These are phyloP conservation scores for Nothomitra cinnamomea DNA, from an alignment of 2,329 filamentous ascomycete genomes.

Conservation along the genomic window DNA sequence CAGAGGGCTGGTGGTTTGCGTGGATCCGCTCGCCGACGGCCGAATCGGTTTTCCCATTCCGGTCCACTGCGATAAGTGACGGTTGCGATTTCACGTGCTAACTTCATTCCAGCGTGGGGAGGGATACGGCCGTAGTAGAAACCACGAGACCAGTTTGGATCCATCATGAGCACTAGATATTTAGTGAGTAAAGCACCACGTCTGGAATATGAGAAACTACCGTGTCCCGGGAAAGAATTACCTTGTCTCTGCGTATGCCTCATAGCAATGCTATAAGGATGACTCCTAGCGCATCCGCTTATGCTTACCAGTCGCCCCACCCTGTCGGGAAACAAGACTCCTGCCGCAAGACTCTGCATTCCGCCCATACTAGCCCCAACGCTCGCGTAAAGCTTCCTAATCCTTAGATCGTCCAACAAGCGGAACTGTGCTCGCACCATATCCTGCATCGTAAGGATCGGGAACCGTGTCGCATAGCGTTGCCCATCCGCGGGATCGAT, in stretches of 20 bases:
- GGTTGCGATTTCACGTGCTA: constrained; percentile 90
- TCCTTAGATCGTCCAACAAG: constrained; percentile 61
- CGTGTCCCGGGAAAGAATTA: constrained; percentile 10
- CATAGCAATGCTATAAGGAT: constrained; percentile 98
- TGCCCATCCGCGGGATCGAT: constrained; percentile 77
- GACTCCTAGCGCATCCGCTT: constrained; percentile 81
- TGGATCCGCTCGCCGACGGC: constrained; percentile 68
- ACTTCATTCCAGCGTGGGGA: constrained; percentile 93
- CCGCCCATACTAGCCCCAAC: constrained; percentile 97
- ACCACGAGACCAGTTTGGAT: constrained; percentile 88
- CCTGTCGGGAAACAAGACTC: constrained; percentile 64
- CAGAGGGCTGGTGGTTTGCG: constrained; percentile 82
- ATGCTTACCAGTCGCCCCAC: constrained; percentile 75
- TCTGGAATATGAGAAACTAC: background rate
- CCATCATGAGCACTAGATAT: constrained; percentile 76
- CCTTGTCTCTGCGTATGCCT: constrained; percentile 84
- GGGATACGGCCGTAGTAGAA: constrained; percentile 84
- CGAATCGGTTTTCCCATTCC: constrained; percentile 94
- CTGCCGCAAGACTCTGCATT: constrained; percentile 88
- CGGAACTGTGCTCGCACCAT: constrained; percentile 96
- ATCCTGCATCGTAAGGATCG: constrained; percentile 87
- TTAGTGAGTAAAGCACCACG: too few relatives aligned
- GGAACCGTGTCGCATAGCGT: constrained; percentile 84
- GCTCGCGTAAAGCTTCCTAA: constrained; percentile 70
- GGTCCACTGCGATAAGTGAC: constrained; percentile 93